A percentile compares a stretch with the other conserved stretches of the same genome.
Conservation (phyloP, 352 stramenopile genomes). For the Phytophthora vignae region DNA sequence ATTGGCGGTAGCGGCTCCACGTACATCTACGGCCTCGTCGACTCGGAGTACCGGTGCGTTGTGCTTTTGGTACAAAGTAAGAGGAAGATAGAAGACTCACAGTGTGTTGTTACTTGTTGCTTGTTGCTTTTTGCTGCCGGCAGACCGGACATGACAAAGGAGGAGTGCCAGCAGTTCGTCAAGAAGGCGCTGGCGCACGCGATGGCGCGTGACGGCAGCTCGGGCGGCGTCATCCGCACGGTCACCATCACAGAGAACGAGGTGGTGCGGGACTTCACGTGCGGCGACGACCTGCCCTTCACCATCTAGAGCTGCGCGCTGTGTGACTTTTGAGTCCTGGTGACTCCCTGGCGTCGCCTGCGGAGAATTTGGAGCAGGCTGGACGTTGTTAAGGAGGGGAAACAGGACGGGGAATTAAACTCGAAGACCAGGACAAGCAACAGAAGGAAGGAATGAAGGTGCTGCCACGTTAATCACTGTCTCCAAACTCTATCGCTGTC, state of each 20-base stretch:
- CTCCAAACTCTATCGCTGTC: constrained; percentile 24
- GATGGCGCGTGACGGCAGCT: constrained; percentile 98
- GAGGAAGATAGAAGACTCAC: too few species aligned
- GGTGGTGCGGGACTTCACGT: constrained; percentile 92
- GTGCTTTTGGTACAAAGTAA: too few species aligned
- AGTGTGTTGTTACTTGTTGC: not conserved
- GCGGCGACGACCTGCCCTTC: constrained; percentile 93
- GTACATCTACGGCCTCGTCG: constrained; percentile 98
- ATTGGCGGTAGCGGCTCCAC: constrained; percentile 97
- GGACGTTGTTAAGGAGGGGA: not conserved
- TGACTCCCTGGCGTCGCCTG: not conserved
- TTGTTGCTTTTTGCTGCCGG: not conserved
- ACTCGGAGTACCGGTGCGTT: constrained; percentile 93
- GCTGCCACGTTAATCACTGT: constrained; percentile 30
- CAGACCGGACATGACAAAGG: constrained; percentile 95
- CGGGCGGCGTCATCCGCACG: constrained; percentile 98
- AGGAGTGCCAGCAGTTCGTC: constrained; percentile 96
- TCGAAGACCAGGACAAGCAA: constrained; percentile 11
- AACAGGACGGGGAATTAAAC: not conserved
- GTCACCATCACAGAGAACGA: constrained; percentile 94
- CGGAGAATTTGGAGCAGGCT: not conserved
- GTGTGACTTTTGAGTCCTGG: too few species aligned
- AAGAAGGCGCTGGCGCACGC: constrained; percentile 97
- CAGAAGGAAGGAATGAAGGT: constrained; percentile 41
- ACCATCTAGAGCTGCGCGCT: constrained; percentile 55